Base-by-base conservation (phyloP, 805 yeast species). In the Schizosaccharomyces octosporus region DNA sequence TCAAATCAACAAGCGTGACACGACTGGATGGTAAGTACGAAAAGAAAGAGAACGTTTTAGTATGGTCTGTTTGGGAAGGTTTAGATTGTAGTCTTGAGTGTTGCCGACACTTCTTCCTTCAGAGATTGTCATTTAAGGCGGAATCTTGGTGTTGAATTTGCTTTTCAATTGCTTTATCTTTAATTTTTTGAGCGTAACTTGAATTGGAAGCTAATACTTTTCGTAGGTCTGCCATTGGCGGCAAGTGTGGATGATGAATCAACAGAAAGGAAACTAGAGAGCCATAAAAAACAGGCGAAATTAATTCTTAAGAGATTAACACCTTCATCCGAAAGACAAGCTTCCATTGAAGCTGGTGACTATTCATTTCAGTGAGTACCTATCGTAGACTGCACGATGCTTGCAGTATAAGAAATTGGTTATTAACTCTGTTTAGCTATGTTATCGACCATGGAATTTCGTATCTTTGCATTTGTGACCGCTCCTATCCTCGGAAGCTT, bases 201-300 rank as follows among this genome's bases (percentile, higher is more conserved):
- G 27, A 24, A n/a, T 13, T 17, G 27, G 27, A 17, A 11, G 21
- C 21, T 19, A 45, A 45, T 9, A 11, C 41, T 11, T 36, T 36
- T 13, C 13, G 41, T 36, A 81, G 88, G 93, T 29, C 81, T 93
- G 60, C 97, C 98, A 36, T 76, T 90, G 62, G 81, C 94, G 63
- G 95, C 95, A 5, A 85, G 95, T 1, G 89, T 87, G 13, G 97
- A 90, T 69, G 86, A 83, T 65, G 88, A 85, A 64, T 76, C 78
- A 48, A 78, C 77, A 61, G 67, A 66, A 24, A 75, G 82, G 0
- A 74, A 75, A 3, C 74, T 90, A 57, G 68, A 75, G 29, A 93
- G 86, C 61, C 88, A 86, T 69, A 90, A 89, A 77, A 81, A 84
- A 70, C 87, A 87, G 71, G 81, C 87, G 66, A 89, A 90, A 72